Evolutionary conservation across 371 early-diverging fungal genomes (phyloP).

Genomic region (Umbelopsis sp.): DNA sequence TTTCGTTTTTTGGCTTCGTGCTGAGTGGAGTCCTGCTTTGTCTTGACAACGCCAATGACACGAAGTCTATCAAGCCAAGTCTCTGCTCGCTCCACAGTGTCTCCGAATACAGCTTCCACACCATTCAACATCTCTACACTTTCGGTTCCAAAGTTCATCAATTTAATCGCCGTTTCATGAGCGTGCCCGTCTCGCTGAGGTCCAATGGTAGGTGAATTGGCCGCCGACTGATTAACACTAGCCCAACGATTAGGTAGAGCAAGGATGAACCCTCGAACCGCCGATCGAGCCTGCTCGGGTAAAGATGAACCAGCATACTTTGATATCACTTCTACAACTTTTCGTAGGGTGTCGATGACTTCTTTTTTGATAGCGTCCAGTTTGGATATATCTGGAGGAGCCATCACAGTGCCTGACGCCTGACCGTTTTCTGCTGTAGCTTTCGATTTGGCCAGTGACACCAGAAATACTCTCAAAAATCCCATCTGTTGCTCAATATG

Average conservation of each 20-base stretch:
- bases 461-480: constrained; percentile 68
- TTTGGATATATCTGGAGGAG: constrained; percentile 39
- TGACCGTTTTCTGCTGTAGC: constrained; percentile 25
- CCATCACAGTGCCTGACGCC: constrained; percentile 25
- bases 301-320: constrained; percentile 87
- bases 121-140: constrained; percentile 80
- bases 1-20: constrained; percentile 14
- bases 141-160: constrained; percentile 79
- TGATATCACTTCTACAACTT: constrained; percentile 86
- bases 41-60: constrained; percentile 46
- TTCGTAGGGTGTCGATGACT: constrained; percentile 83
- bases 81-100: constrained; percentile 83
- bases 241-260: constrained; percentile 88
- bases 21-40: neutral
- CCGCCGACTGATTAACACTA: constrained; percentile 51
- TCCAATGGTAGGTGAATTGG: constrained; percentile 45
- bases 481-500: constrained; percentile 84
- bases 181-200: constrained; percentile 33
- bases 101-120: constrained; percentile 80
- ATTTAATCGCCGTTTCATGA: constrained; percentile 49
- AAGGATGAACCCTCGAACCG: constrained; percentile 87
- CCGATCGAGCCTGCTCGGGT: constrained; percentile 82
- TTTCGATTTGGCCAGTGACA: constrained; percentile 49
- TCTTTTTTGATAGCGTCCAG: constrained; percentile 76
- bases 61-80: constrained; percentile 67